These are phyloP conservation scores for Danielozyma ontarioensis DNA, from an alignment of 805 yeast genomes.

Conservation along the genomic window DNA sequence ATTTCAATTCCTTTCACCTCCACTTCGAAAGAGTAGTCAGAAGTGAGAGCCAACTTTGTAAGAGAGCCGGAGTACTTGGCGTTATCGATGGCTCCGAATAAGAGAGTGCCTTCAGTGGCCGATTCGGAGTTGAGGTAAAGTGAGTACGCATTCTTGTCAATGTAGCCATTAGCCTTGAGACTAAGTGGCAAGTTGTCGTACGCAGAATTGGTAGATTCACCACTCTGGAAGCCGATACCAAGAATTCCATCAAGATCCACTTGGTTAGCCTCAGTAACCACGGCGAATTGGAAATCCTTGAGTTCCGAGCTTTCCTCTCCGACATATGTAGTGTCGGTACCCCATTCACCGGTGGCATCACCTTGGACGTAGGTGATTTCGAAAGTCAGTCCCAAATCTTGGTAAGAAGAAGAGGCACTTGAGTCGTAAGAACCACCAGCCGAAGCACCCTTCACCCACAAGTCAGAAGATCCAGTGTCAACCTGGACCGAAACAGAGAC, in stretches of 20 bases:
- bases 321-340: background rate
- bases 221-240: constrained; percentile 12
- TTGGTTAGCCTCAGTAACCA: too few relatives aligned
- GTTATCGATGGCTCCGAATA: constrained; percentile 15
- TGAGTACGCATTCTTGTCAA: constrained; percentile 6
- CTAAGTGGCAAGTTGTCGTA: constrained; percentile 13
- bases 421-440: constrained; percentile 1
- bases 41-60: background rate
- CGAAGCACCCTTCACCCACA: background rate
- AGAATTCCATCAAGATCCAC: constrained; percentile 6
- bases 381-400: background rate
- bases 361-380: background rate
- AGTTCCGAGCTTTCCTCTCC: background rate
- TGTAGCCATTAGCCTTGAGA: constrained; percentile 9
- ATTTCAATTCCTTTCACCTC: background rate
- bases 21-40: too few relatives aligned
- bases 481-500: constrained; percentile 1
- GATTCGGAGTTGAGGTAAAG: constrained; percentile 1
- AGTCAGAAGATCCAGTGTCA: background rate
- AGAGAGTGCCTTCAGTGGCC: constrained; percentile 8
- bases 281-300: background rate
- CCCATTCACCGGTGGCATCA: background rate
- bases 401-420: background rate
- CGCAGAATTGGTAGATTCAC: constrained; percentile 8
- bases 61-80: constrained; percentile 11